Base-by-base conservation (phyloP, 73 alveolate genomes). In the Paramecium tetraurelia region DNA sequence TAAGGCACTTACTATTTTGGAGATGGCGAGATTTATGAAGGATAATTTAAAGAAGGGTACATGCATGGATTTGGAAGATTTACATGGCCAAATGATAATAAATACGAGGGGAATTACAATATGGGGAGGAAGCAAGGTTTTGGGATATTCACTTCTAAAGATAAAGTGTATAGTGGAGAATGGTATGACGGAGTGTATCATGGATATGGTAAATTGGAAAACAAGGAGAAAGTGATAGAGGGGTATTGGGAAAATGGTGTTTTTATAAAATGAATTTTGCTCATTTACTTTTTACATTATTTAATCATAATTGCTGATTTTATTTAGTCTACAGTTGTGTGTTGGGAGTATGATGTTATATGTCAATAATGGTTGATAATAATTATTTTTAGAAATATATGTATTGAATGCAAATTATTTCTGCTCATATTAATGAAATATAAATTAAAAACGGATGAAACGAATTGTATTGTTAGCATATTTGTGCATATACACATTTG, bases 141-240 rank as follows among this genome's bases (percentile, higher is more conserved):
- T 95, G 97, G 97, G 2, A 89, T 59, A 22, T 88, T 87, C 59
- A 58, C 76, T 36, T 88, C 95, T 93, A 88, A 59, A 27, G 35
- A 87, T 20, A 89, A 75, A 88, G 59, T 92, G 16, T 95, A 93
- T 93, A 85, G 86, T 27, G 97, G 97, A 6, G 93, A 93, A 59
- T 95, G 96, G 96, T 93, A 92, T 43, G 94, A 92, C 89, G 97
- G 97, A 84, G 92, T 92, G 57, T 95, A 92, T 29, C 93, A 95
- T 86, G 97, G 97, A 20, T 59, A 93, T 38, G 97, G 97, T 10
- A 93, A 29, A 75, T 41, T 75, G 16, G 38, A 75, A 75, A 41
- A 29, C 6, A 35, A 75, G 2, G 69, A 38, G 1, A 35, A 75
- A 75, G 38, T 75, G 11, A 75, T 75, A 75, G 33, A 75, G 22